phyloP scores from a whole-genome alignment of 495 filamentous ascomycete genomes.

The Penicillium cinerascens region DNA sequence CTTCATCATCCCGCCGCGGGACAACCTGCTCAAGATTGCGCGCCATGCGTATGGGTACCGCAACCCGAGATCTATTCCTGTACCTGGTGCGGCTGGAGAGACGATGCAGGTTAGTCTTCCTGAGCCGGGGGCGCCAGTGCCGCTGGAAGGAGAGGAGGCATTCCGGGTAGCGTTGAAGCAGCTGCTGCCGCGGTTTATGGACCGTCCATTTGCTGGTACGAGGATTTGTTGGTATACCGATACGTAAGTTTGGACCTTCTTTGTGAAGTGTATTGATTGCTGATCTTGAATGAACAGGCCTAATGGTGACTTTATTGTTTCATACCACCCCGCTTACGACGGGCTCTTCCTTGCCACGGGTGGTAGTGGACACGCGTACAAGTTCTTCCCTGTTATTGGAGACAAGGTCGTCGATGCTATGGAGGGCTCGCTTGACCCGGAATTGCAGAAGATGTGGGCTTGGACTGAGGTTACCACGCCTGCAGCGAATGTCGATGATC shows the following conservation, averaged over 20 bases:
- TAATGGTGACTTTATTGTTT: constrained; percentile 74
- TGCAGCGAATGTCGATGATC: constrained; percentile 22
- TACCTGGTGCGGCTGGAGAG: constrained; percentile 21
- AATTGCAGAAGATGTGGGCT: constrained; percentile 63
- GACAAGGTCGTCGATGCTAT: constrained; percentile 71
- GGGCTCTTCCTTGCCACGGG: constrained; percentile 79
- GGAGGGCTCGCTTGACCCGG: constrained; percentile 50
- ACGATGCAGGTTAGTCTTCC: constrained; percentile 43
- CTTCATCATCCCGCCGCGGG: constrained; percentile 76
- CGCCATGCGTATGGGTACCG: constrained; percentile 79
- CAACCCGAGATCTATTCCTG: constrained; percentile 56
- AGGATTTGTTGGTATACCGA: constrained; percentile 89
- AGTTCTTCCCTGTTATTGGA: constrained; percentile 84
- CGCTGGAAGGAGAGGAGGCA: constrained; percentile 60
- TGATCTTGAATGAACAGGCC: constrained; percentile 30
- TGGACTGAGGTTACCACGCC: constrained; percentile 46
- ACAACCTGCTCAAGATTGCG: constrained; percentile 74
- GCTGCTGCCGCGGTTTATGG: constrained; percentile 59
- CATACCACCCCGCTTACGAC: constrained; percentile 64
- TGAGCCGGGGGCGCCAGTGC: constrained; percentile 34
- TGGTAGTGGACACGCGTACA: constrained; percentile 83
- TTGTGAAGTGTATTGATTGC: constrained; percentile 1
- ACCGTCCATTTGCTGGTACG: constrained; percentile 64
- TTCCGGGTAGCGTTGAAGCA: constrained; percentile 59
- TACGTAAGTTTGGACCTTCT: constrained; percentile 46